Evolutionary conservation across 495 filamentous ascomycete genomes (phyloP), one percentile per base, ranked within the genome.

Genomic region (Aspergillus ostianus): DNA sequence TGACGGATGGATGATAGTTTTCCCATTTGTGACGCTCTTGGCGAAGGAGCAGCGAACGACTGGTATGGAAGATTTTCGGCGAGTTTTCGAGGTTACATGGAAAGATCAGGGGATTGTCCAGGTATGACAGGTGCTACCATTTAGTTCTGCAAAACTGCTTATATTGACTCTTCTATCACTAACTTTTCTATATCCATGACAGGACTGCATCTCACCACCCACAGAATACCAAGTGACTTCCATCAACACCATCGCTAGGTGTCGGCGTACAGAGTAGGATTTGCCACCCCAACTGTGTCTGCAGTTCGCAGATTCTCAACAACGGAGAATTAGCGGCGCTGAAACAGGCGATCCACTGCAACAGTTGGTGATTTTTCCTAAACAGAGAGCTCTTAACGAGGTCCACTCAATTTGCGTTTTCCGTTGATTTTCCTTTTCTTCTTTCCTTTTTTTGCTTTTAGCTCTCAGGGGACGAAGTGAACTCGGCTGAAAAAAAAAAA

Each of bases 401-500:
- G 0, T 52, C 50, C 30, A n/a, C 21, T 46, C 18, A 19, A 53
- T 52, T 19, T 21, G 18, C 19, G 26, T 13, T 10, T 26, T 30
- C 12, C 44, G 29, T 18, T 18, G 7, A 13, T 53, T 36, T 53
- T 47, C 29, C 4, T 23, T 4, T 26, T 4, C 23, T 4, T 26
- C 4, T 26, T 27, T 47, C 5, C 32, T 48, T 17, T n/a, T 48
- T 56, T 29, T 48, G 4, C 12, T 48, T 48, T 21, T 46, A 47
- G 6, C 29, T 52, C 17, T 30, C 41, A 41, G 47, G 41, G 32
- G 50, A 48, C 46, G 27, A 27, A 49, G 23, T 32, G 45, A 27
- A 46, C 17, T 20, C 55, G 36, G 46, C 29, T 19, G 44, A 48
- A 17, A 30, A 56, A 56, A 48, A 27, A 47, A 56, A 5, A 41